phyloP scores from a whole-genome alignment of 2,329 filamentous ascomycete species.

The Penicillium sp. region DNA sequence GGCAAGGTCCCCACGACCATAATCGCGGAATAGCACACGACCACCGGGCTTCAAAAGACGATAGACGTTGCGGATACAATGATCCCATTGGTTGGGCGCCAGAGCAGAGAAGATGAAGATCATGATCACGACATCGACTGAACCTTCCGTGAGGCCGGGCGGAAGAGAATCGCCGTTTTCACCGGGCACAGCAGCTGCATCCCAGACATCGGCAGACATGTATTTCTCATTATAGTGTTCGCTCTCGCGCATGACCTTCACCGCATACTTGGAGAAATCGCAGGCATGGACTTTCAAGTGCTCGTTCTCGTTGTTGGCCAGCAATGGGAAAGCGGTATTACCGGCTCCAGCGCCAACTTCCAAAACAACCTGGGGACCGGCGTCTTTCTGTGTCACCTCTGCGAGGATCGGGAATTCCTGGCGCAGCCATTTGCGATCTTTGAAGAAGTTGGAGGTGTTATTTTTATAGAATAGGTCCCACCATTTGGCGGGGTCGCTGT shows the following conservation, averaged over 20 bases:
- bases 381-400: slow-evolving; percentile 66
- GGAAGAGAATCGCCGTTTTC: slow-evolving; percentile 57
- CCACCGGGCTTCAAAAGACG: slow-evolving; percentile 85
- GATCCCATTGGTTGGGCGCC: slow-evolving; percentile 76
- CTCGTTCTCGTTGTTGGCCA: slow-evolving; percentile 78
- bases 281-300: slow-evolving; percentile 83
- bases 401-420: slow-evolving; percentile 92
- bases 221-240: slow-evolving; percentile 67
- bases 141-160: slow-evolving; percentile 69
- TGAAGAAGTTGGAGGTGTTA: slow-evolving; percentile 97
- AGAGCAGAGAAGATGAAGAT: slow-evolving; percentile 97
- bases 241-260: slow-evolving; percentile 83
- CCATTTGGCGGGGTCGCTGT: slow-evolving; percentile 85
- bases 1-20: slow-evolving; percentile 89
- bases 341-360: slow-evolving; percentile 95
- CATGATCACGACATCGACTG: slow-evolving; percentile 86
- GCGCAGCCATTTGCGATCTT: slow-evolving; percentile 93
- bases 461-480: slow-evolving; percentile 99
- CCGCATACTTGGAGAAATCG: slow-evolving; percentile 92
- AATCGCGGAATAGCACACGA: slow-evolving; percentile 92
- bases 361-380: slow-evolving; percentile 67
- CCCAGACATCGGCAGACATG: slow-evolving; percentile 93
- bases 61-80: slow-evolving; percentile 76
- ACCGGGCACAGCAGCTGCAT: slow-evolving; percentile 63
- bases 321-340: slow-evolving; percentile 90